Evolutionary conservation across 441 rosid species (phyloP), one percentile per base, ranked within the genome.

Genomic region (Arabidopsis lyrata): DNA sequence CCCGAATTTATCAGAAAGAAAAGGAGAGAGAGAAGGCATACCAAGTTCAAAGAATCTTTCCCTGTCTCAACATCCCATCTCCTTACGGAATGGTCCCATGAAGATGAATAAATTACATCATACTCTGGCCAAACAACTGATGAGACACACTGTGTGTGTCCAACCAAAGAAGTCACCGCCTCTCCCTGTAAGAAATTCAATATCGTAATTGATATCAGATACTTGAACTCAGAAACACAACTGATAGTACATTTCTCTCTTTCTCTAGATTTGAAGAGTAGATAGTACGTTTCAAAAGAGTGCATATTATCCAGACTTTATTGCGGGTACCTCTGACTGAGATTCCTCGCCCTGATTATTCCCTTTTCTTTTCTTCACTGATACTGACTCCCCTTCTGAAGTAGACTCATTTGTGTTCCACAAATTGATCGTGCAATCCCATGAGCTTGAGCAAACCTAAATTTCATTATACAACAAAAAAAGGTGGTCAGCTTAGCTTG

Each of bases 1-100:
- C 8, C 27, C 27, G 11, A 8, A 49, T 59, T 41, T 10, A 8
- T 11, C 29, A 14, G 36, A 76, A 58, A 42, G 60, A 57, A 62
- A 42, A 61, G 53, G 66, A 69, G 63, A 22, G 55, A 42, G 63
- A 18, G 63, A 67, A 67, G 68, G 75, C 91, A 12, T 84, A 92
- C 99, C 66, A 91, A 86, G 70, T 84, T 83, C 13, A 83, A 81
- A 42, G 79, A 55, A 81, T 88, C 93, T 89, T 88, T 95, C 82
- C 98, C 93, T 11, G 88, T 86, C 82, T 86, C 89, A 22, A 83
- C 89, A 82, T 93, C 98, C 99, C 99, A 95, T 79, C 74, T 80
- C 70, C 88, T 91, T 20, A 95, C 80, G 59, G 97, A 90, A 75
- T 93, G 97, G 82, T 95, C 99, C 98, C 95, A 93, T n/a, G 99